Conservation (phyloP, 768 basidiomycete species). For the Nevesoporus exiguus region DNA sequence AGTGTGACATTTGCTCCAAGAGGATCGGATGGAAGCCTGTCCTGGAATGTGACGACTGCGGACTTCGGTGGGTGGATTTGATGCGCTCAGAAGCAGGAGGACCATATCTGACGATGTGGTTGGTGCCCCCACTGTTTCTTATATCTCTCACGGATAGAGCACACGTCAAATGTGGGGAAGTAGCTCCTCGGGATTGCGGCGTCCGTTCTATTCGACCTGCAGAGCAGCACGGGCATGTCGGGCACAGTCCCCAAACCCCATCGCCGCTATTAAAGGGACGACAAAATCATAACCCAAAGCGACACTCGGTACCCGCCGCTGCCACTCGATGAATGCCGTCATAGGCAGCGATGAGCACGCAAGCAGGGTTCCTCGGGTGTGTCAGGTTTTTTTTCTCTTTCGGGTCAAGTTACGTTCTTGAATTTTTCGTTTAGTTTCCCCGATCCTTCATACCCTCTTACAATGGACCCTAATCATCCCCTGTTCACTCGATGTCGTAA, state of each 20-base stretch:
- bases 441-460: conserved; percentile 14
- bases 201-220: conserved; percentile 38
- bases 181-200: conserved; percentile 77
- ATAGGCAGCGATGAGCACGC: conserved; percentile 16
- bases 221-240: conserved; percentile 26
- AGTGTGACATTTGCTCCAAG: conserved; percentile 82
- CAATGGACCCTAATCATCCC: conserved; percentile 17
- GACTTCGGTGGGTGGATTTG: conserved; percentile 50
- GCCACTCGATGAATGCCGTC: conserved; percentile 25
- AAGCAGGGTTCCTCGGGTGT: conserved; percentile 6
- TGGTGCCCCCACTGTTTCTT: background rate
- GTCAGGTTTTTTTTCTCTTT: conserved; percentile 4
- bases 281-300: conserved; percentile 26
- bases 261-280: conserved; percentile 29
- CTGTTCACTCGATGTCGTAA: conserved; percentile 16
- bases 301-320: conserved; percentile 22
- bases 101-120: conserved; percentile 17
- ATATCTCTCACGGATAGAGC: conserved; percentile 43
- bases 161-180: conserved; percentile 86
- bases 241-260: conserved; percentile 12
- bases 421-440: background rate
- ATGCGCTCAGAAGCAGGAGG: conserved; percentile 9
- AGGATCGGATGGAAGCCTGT: conserved; percentile 83
- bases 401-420: conserved; percentile 12
- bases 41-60: conserved; percentile 87